Base-by-base conservation (phyloP, 371 early-diverging fungal genomes). In the Mucor velutinosus region DNA sequence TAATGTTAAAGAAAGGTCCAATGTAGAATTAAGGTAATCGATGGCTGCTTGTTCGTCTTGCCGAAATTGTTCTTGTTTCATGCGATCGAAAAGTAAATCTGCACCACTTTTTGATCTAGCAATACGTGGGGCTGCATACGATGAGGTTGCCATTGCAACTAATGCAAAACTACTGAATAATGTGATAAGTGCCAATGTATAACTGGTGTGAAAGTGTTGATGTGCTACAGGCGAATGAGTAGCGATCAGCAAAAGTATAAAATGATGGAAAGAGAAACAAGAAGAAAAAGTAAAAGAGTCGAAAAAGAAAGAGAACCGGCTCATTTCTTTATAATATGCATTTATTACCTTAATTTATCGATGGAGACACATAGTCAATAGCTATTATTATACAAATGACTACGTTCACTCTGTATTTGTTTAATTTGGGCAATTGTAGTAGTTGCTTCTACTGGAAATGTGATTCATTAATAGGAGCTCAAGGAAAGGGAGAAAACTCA, bases 31-130 rank as follows among this genome's bases (percentile, higher is more conserved):
- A 10, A 82, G 43, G 61, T 76, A 82, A n/a, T 79, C 69, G 51
- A 74, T 60, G 0, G 78, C 83, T 21, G 49, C 59, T 41, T 63
- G 62, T 65, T 80, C 77, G 27, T 82, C 74, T 19, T 71, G 69
- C 23, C 69, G 61, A 30, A 60, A 69, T 59, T 79, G 78, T 51
- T 79, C 76, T 45, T 70, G 71, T 62, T 70, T 76, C 70, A 74
- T 66, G 60, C 67, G 70, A 33, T 73, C 78, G 19, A 67, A 68
- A 32, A 80, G 49, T 2, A 73, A 23, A 33, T 77, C 77, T 12
- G 71, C 73, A 30, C 76, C 78, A 41, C 75, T 74, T 72, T 79
- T 79, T 1, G 82, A 71, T 59, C 75, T 65, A 47, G 72, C 66
- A 21, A 81, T 53, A 27, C 69, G 75, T 60, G 72, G 64, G 30